phyloP scores from a whole-genome alignment of 192 early-diverging fungal species.

The Phlyctochytrium bullatum region DNA sequence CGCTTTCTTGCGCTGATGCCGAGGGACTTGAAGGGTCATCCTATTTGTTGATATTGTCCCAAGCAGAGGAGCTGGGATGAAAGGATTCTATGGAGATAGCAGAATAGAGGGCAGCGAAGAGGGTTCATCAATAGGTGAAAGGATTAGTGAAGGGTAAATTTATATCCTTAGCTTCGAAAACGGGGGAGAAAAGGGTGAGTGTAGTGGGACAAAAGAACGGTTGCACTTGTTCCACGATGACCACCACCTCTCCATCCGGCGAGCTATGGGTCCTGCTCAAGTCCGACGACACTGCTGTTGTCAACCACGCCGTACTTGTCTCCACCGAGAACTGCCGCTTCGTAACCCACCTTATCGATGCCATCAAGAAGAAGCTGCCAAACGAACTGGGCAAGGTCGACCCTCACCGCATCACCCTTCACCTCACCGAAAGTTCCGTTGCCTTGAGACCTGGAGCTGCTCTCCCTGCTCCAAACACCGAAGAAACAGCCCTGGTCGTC shows the following conservation, averaged over 20 bases:
- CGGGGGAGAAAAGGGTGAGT: no score
- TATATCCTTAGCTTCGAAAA: no score
- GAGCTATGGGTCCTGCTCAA: conserved; percentile 26
- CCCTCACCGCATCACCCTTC: conserved; percentile 20
- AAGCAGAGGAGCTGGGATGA: no score
- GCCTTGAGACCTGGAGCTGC: conserved; percentile 14
- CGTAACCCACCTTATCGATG: conserved; percentile 18
- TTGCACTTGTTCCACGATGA: conserved; percentile 17
- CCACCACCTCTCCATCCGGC: conserved; percentile 15
- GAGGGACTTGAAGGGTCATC: no score
- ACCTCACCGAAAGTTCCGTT: conserved; percentile 17
- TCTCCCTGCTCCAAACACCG: conserved; percentile 21
- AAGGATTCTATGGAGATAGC: no score
- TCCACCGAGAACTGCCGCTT: conserved; percentile 20
- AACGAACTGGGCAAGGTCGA: conserved; percentile 8
- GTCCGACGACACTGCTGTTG: conserved; percentile 18
- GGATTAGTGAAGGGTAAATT: no score
- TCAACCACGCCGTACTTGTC: conserved; percentile 21
- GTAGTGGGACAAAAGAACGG: no score
- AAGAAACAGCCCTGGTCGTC: conserved; percentile 24
- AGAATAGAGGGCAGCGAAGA: no score
- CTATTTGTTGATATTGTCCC: no score
- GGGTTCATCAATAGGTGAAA: no score
- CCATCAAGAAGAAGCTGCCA: conserved; percentile 24
- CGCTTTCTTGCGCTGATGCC: no score